Evolutionary conservation across 2,329 filamentous ascomycete genomes (phyloP), one percentile per base, ranked within the genome.

Genomic region (Nakataea oryzae): DNA sequence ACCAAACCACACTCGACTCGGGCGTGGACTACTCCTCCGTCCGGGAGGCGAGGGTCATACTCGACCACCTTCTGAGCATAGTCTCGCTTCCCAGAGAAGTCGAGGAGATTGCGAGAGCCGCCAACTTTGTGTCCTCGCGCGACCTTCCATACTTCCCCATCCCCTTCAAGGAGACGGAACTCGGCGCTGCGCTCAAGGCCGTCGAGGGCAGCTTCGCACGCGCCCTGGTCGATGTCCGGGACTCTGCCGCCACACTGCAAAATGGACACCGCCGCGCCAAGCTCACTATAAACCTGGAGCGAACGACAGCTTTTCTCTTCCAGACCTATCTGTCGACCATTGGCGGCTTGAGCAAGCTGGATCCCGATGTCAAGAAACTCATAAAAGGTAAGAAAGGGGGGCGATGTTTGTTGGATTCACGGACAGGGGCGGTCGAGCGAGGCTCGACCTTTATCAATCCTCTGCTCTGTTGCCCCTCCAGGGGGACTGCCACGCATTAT

Each of bases 171-270:
- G 74, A 78, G 64, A 74, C 77, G 61, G 75, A 78, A 63, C 70
- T 72, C 7, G 70, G 69, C 4, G 71, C 72, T 32, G 75, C 83
- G 3, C 73, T 87, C 65, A 86, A 86, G 68, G 84, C 79, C 11
- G 73, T 86, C 9, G 85, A 87, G 67, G 85, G 80, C 6, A 78
- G 80, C 54, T 76, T 84, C n/a, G 83, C 82, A 3, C 81, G 80
- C n/a, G 79, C 81, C 1, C 81, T 61, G 26, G 30, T 32, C 28
- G n/a, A 61, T 11, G 21, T 24, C 13, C n/a, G 59, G 24, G 41
- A 50, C 21, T 13, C 13, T 6, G 7, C 27, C 21, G 21, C 11
- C 3, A 9, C 56, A 11, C 9, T n/a, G 14, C 13, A n/a, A 13
- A 12, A 32, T 58, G 56, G 21, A n/a, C 9, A 2, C 14, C 12